Percentiles rank a stretch among this genome's conserved stretches.
Evolutionary conservation across 208 protist genomes (phyloP).

Genomic region (Leishmania amazonensis): DNA sequence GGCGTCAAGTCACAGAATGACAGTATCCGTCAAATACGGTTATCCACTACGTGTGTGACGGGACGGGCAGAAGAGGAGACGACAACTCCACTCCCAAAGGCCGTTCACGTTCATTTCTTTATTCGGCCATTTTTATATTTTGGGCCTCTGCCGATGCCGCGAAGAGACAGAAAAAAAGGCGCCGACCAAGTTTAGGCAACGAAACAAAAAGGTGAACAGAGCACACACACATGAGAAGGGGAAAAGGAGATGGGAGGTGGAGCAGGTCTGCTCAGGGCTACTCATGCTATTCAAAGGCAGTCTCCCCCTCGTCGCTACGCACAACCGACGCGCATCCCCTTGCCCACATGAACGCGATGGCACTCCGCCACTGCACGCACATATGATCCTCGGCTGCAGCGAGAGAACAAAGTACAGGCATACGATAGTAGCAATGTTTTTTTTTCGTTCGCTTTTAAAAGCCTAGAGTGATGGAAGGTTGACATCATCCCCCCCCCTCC

Average conservation of each 20-base stretch:
- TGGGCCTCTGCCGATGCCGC: not conserved
- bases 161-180: not conserved
- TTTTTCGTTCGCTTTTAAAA: not conserved
- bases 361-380: not conserved
- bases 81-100: not conserved
- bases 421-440: not conserved
- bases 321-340: not conserved
- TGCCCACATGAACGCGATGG: not conserved
- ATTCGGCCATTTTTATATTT: not conserved
- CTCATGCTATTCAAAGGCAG: not conserved
- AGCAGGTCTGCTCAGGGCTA: not conserved
- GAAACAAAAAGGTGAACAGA: not conserved
- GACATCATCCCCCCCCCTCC: not conserved
- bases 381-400: not conserved
- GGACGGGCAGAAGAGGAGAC: not conserved
- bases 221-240: not conserved
- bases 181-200: not conserved
- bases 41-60: not conserved
- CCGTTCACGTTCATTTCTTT: not conserved
- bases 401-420: not conserved
- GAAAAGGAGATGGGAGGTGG: not conserved
- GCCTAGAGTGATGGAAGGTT: not conserved
- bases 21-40: not conserved
- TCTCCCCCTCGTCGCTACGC: not conserved
- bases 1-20: not conserved